These are phyloP conservation scores for Ogataea polymorpha DNA, from an alignment of 805 yeast genomes.

Conservation along the genomic window DNA sequence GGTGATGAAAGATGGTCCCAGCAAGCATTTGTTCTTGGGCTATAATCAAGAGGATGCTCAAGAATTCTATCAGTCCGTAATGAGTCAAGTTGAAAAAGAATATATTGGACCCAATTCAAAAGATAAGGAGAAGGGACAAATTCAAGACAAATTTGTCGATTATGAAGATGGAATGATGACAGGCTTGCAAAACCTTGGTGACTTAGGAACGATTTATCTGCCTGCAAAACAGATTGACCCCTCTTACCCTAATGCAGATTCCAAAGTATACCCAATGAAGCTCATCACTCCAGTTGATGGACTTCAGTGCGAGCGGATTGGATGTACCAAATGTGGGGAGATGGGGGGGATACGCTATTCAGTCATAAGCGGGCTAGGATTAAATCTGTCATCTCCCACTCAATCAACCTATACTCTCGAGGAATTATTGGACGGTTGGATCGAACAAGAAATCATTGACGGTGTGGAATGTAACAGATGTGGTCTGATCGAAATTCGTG, in stretches of 20 bases:
- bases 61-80: conserved; percentile 82
- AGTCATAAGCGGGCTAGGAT: conserved; percentile 68
- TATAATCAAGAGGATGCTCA: conserved; percentile 96
- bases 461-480: conserved; percentile 96
- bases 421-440: conserved; percentile 63
- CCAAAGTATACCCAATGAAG: conserved; percentile 49
- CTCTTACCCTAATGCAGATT: conserved; percentile 43
- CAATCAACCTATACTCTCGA: conserved; percentile 44
- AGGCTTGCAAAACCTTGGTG: conserved; percentile 47
- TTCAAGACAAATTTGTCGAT: conserved; percentile 26
- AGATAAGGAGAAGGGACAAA: conserved; percentile 24
- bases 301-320: conserved; percentile 79
- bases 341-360: conserved; percentile 88
- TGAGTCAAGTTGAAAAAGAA: conserved; percentile 64
- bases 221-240: conserved; percentile 81
- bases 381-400: conserved; percentile 56
- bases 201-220: conserved; percentile 61
- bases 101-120: conserved; percentile 29
- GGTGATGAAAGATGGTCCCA: conserved; percentile 75
- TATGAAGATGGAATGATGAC: conserved; percentile 31
- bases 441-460: conserved; percentile 77
- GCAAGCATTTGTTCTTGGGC: conserved; percentile 72
- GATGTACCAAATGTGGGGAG: conserved; percentile 88
- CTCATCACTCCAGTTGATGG: conserved; percentile 92
- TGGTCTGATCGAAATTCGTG: conserved; percentile 61